A percentile compares a stretch with the other conserved stretches of the same genome.
Conservation (phyloP, 202 grass and related monocot genomes). For the Eragrostis tef region DNA sequence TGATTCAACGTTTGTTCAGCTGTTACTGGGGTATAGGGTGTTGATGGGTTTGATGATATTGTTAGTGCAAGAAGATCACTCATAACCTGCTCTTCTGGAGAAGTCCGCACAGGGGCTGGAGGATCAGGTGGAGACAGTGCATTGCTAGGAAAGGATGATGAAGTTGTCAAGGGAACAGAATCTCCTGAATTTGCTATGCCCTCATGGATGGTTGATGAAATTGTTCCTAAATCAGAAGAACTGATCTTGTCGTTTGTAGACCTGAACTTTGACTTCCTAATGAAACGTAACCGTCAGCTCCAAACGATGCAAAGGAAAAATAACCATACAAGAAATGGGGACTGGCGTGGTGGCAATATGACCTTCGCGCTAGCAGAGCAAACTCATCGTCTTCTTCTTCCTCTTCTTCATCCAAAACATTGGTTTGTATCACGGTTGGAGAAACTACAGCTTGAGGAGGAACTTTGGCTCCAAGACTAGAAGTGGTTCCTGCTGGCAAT, state of each 20-base stretch:
- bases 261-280: constrained; percentile 69
- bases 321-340: constrained; percentile 6
- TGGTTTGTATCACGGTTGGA: constrained; percentile 33
- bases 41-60: constrained; percentile 50
- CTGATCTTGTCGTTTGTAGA: constrained; percentile 23
- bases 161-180: constrained; percentile 40
- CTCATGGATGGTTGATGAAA: constrained; percentile 15
- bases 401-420: constrained; percentile 50
- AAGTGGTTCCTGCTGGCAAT: constrained; percentile 17
- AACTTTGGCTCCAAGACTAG: constrained; percentile 29
- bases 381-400: constrained; percentile 79
- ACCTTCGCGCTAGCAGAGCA: constrained; percentile 78
- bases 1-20: constrained; percentile 31
- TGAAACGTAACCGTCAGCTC: constrained; percentile 16
- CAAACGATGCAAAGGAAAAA: background rate
- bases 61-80: constrained; percentile 66
- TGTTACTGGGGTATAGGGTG: constrained; percentile 47
- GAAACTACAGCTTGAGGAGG: constrained; percentile 36
- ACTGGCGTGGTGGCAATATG: background rate
- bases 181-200: constrained; percentile 13
- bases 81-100: constrained; percentile 66
- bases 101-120: constrained; percentile 47
- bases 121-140: constrained; percentile 57
- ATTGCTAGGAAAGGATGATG: constrained; percentile 46
- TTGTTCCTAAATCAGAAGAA: constrained; percentile 17